Evolutionary conservation across 345 rosid genomes (phyloP).

Genomic region (Eucalyptus cloeziana): DNA sequence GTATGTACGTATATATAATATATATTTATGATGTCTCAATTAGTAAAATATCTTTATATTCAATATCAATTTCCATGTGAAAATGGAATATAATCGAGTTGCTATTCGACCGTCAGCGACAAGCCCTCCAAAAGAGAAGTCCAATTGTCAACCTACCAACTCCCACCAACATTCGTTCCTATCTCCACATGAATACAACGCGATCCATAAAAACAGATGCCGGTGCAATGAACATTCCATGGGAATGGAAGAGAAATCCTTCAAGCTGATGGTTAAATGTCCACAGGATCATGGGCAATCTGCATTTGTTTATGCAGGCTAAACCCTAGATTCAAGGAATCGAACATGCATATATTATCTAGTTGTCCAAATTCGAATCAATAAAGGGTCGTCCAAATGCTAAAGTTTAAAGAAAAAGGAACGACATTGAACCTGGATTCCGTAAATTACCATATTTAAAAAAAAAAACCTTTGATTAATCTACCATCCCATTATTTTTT

Average conservation of each 20-base stretch:
- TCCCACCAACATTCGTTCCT: background rate
- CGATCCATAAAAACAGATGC: background rate
- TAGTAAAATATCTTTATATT: background rate
- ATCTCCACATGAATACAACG: background rate
- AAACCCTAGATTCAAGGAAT: background rate
- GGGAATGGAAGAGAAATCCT: background rate
- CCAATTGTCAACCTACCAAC: background rate
- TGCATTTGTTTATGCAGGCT: background rate
- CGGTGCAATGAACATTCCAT: background rate
- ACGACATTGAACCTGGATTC: background rate
- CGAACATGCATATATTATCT: background rate
- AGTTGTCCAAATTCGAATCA: background rate
- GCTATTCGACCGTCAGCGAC: background rate
- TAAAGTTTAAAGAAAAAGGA: background rate
- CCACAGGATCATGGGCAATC: background rate
- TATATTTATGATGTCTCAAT: background rate
- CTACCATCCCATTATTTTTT: background rate
- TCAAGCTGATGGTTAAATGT: background rate
- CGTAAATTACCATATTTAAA: background rate
- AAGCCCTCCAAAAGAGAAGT: background rate
- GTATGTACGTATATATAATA: accelerated
- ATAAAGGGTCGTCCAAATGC: background rate
- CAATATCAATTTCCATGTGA: background rate
- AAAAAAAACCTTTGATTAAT: background rate
- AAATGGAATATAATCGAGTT: background rate